These are phyloP conservation scores for Sugiyamaella sp. DNA, from an alignment of 1,139 yeast species.

Conservation along the genomic window DNA sequence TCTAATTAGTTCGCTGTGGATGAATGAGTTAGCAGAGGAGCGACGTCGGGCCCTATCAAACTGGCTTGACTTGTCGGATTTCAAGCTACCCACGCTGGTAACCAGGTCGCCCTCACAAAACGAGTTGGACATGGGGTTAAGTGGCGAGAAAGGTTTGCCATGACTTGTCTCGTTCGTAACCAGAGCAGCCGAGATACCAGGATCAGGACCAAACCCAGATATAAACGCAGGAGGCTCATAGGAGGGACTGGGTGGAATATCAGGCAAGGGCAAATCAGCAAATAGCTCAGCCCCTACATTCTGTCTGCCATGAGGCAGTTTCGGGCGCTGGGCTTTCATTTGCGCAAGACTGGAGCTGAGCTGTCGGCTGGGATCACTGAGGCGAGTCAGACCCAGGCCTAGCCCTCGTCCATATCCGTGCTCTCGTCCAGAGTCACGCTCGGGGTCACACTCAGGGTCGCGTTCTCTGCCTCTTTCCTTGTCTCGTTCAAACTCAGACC, in stretches of 20 bases:
- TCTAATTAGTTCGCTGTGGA: constrained; percentile 2
- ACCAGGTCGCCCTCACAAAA: constrained; percentile 3
- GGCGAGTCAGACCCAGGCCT: too few species aligned
- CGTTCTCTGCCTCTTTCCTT: too few species aligned
- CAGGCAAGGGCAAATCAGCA: constrained; percentile 11
- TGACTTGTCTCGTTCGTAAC: not conserved
- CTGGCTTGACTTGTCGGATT: not conserved
- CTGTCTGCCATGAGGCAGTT: not conserved
- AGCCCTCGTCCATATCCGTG: too few species aligned
- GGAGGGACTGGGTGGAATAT: not conserved
- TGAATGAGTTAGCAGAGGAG: not conserved
- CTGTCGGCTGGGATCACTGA: too few species aligned
- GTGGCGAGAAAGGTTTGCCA: not conserved
- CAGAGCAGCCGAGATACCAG: not conserved
- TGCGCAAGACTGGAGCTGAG: too few species aligned
- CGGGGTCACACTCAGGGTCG: too few species aligned
- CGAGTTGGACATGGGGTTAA: not conserved
- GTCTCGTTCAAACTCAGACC: too few species aligned
- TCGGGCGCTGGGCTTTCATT: not conserved
- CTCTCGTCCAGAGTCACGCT: too few species aligned
- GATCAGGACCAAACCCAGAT: constrained; percentile 12
- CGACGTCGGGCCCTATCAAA: not conserved
- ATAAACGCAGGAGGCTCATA: not conserved
- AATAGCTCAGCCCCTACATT: constrained; percentile 11
- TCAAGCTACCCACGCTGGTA: constrained; percentile 4